These are phyloP conservation scores for Starmerella riodocensis DNA, from an alignment of 805 yeast genomes.

Conservation along the genomic window DNA sequence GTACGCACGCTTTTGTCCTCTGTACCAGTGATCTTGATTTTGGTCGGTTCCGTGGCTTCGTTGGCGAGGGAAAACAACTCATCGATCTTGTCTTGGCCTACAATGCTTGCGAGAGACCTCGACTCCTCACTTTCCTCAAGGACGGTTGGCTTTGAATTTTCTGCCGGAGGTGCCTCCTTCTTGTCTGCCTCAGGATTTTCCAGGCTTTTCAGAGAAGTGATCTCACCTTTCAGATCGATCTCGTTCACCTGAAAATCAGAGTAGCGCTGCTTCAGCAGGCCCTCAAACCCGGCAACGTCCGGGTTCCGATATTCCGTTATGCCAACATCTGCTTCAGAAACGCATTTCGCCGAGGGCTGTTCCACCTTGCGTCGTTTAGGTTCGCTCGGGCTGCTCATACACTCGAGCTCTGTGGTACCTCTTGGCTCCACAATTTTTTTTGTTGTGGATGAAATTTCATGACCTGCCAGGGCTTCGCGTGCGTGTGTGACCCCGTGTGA, in stretches of 20 bases:
- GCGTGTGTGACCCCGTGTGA: no score
- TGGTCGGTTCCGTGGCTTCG: constrained; percentile 42
- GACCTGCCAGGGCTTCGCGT: no score
- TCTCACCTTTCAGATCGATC: constrained; percentile 52
- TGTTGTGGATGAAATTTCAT: no score
- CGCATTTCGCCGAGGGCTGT: constrained; percentile 23
- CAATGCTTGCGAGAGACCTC: constrained; percentile 35
- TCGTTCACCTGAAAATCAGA: constrained; percentile 92
- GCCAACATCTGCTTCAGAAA: constrained; percentile 74
- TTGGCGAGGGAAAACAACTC: constrained; percentile 42
- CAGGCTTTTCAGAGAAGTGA: constrained; percentile 47
- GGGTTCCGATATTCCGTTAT: constrained; percentile 56
- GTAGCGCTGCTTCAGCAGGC: constrained; percentile 74
- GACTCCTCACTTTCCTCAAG: constrained; percentile 29
- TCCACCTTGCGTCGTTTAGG: constrained; percentile 6
- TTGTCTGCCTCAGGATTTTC: constrained; percentile 21
- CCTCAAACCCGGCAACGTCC: constrained; percentile 51
- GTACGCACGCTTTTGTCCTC: constrained; percentile 66
- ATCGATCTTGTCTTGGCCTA: constrained; percentile 50
- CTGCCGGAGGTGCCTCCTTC: not conserved
- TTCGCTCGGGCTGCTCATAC: no score
- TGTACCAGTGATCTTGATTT: constrained; percentile 30
- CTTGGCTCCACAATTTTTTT: no score
- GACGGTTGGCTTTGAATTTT: constrained; percentile 14
- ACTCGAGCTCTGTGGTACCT: no score